phyloP scores from a whole-genome alignment of 1,284 basidiomycete genomes.

The Cutaneotrichosporon curvatum region DNA sequence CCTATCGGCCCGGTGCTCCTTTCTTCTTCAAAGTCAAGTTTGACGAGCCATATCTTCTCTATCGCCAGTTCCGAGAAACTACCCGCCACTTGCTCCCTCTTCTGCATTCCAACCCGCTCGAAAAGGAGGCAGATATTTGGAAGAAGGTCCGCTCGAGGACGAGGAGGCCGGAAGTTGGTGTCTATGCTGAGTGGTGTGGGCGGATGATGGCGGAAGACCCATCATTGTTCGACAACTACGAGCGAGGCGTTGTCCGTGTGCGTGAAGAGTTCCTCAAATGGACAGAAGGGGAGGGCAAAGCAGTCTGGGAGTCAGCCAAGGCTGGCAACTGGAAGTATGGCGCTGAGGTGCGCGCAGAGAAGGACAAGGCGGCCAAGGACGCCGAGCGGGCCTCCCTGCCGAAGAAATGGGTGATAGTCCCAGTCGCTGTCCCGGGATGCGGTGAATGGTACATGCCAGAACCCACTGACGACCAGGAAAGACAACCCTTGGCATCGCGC shows the following conservation, averaged over 20 bases:
- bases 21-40: slow-evolving; percentile 99
- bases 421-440: slow-evolving; percentile 85
- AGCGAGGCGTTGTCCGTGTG: slow-evolving; percentile 68
- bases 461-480: slow-evolving; percentile 58
- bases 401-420: slow-evolving; percentile 78
- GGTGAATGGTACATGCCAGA: slow-evolving; percentile 49
- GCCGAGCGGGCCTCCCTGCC: slow-evolving; percentile 29
- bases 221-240: slow-evolving; percentile 59
- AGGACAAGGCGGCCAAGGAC: slow-evolving; percentile 17
- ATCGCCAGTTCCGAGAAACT: slow-evolving; percentile 93
- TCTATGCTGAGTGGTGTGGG: slow-evolving; percentile 47
- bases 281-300: slow-evolving; percentile 54
- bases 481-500: slow-evolving; percentile 74
- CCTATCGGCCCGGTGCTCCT: slow-evolving; percentile 68
- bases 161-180: slow-evolving; percentile 43
- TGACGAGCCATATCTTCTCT: slow-evolving; percentile 98
- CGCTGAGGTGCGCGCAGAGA: slow-evolving; percentile 6
- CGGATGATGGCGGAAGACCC: slow-evolving; percentile 61
- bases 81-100: slow-evolving; percentile 66
- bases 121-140: slow-evolving; percentile 30
- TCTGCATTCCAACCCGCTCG: slow-evolving; percentile 9
- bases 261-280: slow-evolving; percentile 73
- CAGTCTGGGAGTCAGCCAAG: slow-evolving; percentile 47
- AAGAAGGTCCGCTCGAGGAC: slow-evolving; percentile 33
- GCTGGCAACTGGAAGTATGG: slow-evolving; percentile 33